Conservation (phyloP, 768 basidiomycete genomes). For the Scleroderma bovista region DNA sequence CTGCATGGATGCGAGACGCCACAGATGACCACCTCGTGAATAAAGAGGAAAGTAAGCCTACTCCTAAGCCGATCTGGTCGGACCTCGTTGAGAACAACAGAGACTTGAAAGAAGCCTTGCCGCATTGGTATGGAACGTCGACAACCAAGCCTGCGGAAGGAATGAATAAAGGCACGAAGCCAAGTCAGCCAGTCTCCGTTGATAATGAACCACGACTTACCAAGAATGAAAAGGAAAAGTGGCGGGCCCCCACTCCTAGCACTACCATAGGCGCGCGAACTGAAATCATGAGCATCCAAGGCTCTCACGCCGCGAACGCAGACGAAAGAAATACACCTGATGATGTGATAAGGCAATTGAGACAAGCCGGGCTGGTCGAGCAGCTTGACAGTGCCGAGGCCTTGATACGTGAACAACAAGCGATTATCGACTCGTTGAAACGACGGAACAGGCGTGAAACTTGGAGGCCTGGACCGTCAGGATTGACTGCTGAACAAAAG, state of each 20-base stretch:
- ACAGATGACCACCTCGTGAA: neutral
- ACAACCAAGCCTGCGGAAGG: no score
- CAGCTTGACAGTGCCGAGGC: neutral
- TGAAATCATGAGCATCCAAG: neutral
- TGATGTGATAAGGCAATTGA: neutral
- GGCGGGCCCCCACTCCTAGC: neutral
- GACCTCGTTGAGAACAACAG: no score
- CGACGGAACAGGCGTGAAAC: neutral
- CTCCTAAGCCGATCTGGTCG: no score
- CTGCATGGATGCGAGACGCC: neutral
- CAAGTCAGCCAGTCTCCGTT: neutral
- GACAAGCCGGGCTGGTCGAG: neutral
- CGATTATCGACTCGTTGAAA: neutral
- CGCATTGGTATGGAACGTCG: no score
- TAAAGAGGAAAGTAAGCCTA: neutral
- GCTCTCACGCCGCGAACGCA: neutral
- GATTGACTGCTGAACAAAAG: neutral
- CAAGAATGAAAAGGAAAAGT: neutral
- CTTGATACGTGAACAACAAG: neutral
- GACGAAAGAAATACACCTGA: neutral
- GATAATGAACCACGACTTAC: neutral
- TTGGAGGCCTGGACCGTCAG: neutral
- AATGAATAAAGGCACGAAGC: neutral
- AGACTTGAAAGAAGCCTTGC: no score
- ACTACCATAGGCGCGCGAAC: neutral